Base-by-base conservation (phyloP, 1,284 basidiomycete species). In the Fomitopsis schrenkii region DNA sequence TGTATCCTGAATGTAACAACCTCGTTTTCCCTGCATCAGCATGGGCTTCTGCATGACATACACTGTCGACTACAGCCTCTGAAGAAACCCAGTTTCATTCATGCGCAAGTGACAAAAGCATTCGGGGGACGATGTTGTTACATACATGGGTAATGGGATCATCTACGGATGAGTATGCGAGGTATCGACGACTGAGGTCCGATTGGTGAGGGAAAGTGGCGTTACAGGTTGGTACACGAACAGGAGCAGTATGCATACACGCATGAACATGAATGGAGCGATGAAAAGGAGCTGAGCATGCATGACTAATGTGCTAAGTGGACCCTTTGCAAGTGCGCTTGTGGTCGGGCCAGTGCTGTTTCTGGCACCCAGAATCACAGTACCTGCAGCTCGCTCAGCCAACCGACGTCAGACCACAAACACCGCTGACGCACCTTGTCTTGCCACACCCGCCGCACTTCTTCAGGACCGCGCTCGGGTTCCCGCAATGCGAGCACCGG, bases 401-500 rank as follows among this genome's bases (percentile, higher is more conserved):
- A 38, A 5, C 30, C 30, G 15, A 53, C 19, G 3, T 3, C 3
- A 33, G 17, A 15, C 3, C 50, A n/a, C 7, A 8, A 8, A 36
- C 9, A n/a, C 57, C 9, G 0, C 59, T 5, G 1, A 67, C 70
- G 7, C 63, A 80, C 82, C 79, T 77, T 15, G 77, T 74, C 65
- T 78, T 76, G 41, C 73, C 63, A 48, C 71, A 71, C 0, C 66
- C 67, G 3, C 63, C 67, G 40, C 65, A 69, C 58, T 67, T 69
- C 73, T 77, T 77, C 46, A 86, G 67, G 5, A 76, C 75, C 2
- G 83, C 84, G 42, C 83, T 85, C 14, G 83, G 82, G 62, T 85
- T 86, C 8, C 80, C 76, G 64, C 85, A 87, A 77, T 79, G 83
- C 28, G 83, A 83, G 64, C 84, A 87, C 36, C 77, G 70, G 69